These are phyloP conservation scores for Udeniomyces megalosporus DNA, from an alignment of 768 basidiomycete genomes.

Conservation along the genomic window DNA sequence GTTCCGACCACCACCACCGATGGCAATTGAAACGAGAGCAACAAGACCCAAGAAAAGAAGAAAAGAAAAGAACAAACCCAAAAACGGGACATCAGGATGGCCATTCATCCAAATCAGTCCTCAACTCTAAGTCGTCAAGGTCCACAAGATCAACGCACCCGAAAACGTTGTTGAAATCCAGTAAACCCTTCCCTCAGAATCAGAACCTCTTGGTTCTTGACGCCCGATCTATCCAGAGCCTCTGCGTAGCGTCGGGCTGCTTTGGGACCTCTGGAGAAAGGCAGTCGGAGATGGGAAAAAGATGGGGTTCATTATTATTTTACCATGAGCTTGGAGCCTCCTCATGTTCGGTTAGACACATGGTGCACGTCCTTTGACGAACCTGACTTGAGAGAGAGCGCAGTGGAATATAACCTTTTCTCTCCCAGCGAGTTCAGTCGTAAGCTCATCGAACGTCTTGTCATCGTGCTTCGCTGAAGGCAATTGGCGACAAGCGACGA, in stretches of 20 bases:
- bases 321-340: background rate
- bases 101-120: background rate
- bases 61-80: too few species aligned
- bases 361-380: background rate
- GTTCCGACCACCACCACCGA: too few species aligned
- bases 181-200: background rate
- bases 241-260: conserved; percentile 1
- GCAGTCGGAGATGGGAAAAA: background rate
- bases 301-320: background rate
- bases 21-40: too few species aligned
- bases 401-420: conserved; percentile 1
- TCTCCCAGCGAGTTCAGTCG: background rate
- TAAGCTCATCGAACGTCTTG: background rate
- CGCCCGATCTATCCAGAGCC: background rate
- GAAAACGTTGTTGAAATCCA: background rate
- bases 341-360: too few species aligned
- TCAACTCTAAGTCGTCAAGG: background rate
- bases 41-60: too few species aligned
- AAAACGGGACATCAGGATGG: too few species aligned
- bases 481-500: background rate
- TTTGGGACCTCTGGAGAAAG: background rate
- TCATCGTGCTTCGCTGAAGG: background rate
- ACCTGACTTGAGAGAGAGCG: background rate
- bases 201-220: background rate
- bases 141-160: background rate